These are phyloP conservation scores for Talaromyces marneffei DNA, from an alignment of 2,329 filamentous ascomycete genomes.

Conservation along the genomic window DNA sequence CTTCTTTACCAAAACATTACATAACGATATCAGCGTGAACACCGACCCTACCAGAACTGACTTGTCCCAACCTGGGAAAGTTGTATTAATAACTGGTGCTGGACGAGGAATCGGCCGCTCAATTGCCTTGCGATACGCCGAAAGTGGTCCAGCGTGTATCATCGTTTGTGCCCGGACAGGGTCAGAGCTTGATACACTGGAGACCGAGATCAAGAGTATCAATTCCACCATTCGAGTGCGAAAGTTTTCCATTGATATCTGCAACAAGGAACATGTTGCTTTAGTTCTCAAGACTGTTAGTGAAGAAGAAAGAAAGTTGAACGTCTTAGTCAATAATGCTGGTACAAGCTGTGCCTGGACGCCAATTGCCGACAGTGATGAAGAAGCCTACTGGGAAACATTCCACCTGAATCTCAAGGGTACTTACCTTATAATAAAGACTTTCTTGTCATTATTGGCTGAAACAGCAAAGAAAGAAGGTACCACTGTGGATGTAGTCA, in stretches of 20 bases:
- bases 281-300: neutral
- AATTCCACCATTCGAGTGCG: neutral
- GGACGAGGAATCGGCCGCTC: neutral
- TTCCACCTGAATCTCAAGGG: slow-evolving; percentile 49
- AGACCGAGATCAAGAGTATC: neutral
- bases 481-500: slow-evolving; percentile 28
- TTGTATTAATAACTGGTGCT: neutral
- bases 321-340: slow-evolving; percentile 47
- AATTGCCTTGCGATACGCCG: neutral
- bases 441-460: slow-evolving; percentile 42
- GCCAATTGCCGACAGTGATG: slow-evolving; percentile 31
- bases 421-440: slow-evolving; percentile 40
- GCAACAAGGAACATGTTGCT: neutral
- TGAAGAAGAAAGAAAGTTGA: neutral
- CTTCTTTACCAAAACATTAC: neutral
- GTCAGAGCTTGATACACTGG: neutral
- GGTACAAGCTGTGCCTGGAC: slow-evolving; percentile 24
- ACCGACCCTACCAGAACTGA: neutral
- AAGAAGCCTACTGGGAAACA: slow-evolving; percentile 36
- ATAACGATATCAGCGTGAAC: neutral
- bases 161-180: neutral
- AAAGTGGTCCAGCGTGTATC: neutral
- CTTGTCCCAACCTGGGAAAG: neutral
- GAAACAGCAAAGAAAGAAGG: slow-evolving; percentile 28
- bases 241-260: neutral